Base-by-base conservation (phyloP, 2,329 filamentous ascomycete species). In the Calonectria pseudoreteaudii region DNA sequence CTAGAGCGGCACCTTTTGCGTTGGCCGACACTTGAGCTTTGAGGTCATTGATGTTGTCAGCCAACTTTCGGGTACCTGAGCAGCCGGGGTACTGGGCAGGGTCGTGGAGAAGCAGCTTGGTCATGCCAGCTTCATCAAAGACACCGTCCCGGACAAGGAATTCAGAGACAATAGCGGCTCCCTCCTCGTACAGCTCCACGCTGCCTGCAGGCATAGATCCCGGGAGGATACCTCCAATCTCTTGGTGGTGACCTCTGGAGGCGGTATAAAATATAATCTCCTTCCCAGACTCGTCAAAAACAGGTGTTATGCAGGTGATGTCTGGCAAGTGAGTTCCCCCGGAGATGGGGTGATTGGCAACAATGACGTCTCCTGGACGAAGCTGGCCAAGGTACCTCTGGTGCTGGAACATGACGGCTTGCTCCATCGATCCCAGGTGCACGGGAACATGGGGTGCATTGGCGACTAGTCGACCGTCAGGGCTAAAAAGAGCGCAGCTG, bases 1-100 rank as follows among this genome's bases (percentile, higher is more conserved):
- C 95, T n/a, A 96, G 86, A 49, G 90, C 90, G 78, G 96, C 96
- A 13, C 95, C 95, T 78, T 95, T 95, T 78, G 95, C 93, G 80
- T 97, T 97, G 14, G 95, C 94, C 0, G 95, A 94, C 14, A 97
- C 93, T 82, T 97, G 95, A 0, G 95, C 95, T 83, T 96, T 95
- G 50, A 98, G 87, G 81, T 97, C 95, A 66, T 95, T 96, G 77
- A 97, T 88, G 81, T 97, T 97, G 83, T 97, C 95, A 11, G 91
- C 91, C 1, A 97, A 87, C 81, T 94, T 95, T 50, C 95, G 88
- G 0, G 95, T 96, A 2, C 94, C 94, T 68, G 91, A 93, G 84
- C 94, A 97, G 1, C 94, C 95, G 0, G 92, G 91, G 77, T 94
- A 92, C 78, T 93, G 87, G 0, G 94, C 93, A 0, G 95, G 95